These are phyloP conservation scores for Apiospora kogelbergensis DNA, from an alignment of 2,329 filamentous ascomycete genomes.

Conservation along the genomic window DNA sequence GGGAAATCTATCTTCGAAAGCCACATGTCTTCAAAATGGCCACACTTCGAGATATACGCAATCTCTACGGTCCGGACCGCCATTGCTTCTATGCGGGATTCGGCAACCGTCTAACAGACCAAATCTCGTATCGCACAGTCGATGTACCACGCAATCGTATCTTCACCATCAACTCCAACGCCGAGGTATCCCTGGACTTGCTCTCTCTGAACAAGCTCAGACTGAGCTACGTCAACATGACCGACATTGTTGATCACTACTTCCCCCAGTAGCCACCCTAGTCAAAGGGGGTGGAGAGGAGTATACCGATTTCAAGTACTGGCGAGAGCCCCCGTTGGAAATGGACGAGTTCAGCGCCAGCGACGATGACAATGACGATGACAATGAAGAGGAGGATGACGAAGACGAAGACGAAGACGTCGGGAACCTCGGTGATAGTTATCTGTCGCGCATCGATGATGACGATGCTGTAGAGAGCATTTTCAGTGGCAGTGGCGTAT, in stretches of 20 bases:
- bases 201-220: slow-evolving; percentile 91
- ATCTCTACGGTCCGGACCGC: slow-evolving; percentile 73
- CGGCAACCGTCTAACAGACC: slow-evolving; percentile 93
- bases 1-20: slow-evolving; percentile 93
- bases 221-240: slow-evolving; percentile 95
- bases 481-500: slow-evolving; percentile 42
- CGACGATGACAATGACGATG: slow-evolving; percentile 46
- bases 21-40: slow-evolving; percentile 99
- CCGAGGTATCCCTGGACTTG: slow-evolving; percentile 89
- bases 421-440: slow-evolving; percentile 45
- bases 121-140: slow-evolving; percentile 91
- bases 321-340: slow-evolving; percentile 82
- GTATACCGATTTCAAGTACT: slow-evolving; percentile 96
- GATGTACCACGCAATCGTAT: slow-evolving; percentile 93
- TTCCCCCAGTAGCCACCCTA: slow-evolving; percentile 90
- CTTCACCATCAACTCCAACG: slow-evolving; percentile 98
- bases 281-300: slow-evolving; percentile 89
- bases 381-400: slow-evolving; percentile 33
- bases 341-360: slow-evolving; percentile 87
- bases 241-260: slow-evolving; percentile 96
- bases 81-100: slow-evolving; percentile 97
- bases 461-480: slow-evolving; percentile 43
- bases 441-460: slow-evolving; percentile 37
- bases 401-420: slow-evolving; percentile 41
- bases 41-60: slow-evolving; percentile 89